Percentiles rank a stretch among this genome's conserved stretches.
Conservation (phyloP, 306 rosid species). For the Fagus sylvatica region DNA sequence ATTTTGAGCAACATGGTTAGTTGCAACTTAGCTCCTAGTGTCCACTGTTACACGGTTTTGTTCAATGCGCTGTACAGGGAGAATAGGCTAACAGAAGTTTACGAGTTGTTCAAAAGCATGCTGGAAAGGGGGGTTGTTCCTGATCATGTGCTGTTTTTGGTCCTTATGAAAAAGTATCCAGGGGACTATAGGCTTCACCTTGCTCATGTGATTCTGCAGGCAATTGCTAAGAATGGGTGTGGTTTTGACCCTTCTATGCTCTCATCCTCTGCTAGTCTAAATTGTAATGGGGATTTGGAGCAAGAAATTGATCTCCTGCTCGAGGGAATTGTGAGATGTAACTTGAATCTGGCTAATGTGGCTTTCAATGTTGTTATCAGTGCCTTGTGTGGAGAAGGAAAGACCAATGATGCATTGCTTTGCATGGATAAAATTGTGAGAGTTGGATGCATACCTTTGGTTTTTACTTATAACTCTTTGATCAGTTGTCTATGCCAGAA, state of each 20-base stretch:
- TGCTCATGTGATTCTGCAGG: conserved; percentile 34
- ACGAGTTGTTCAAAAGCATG: conserved; percentile 31
- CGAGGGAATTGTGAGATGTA: conserved; percentile 27
- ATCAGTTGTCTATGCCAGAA: conserved; percentile 41
- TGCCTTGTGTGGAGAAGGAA: conserved; percentile 40
- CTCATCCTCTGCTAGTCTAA: conserved; percentile 10
- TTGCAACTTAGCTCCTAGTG: conserved; percentile 31
- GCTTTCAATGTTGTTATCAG: conserved; percentile 31
- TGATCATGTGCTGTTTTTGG: conserved; percentile 47
- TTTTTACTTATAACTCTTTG: conserved; percentile 41
- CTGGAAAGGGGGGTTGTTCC: conserved; percentile 38
- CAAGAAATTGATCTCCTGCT: conserved; percentile 37
- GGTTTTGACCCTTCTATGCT: conserved; percentile 32
- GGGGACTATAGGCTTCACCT: conserved; percentile 34
- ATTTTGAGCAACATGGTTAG: conserved; percentile 34
- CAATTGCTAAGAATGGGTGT: conserved; percentile 43
- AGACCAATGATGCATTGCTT: conserved; percentile 25
- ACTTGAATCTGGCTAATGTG: conserved; percentile 33
- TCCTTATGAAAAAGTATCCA: conserved; percentile 30
- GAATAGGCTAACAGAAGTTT: conserved; percentile 26
- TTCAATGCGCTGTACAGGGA: conserved; percentile 35
- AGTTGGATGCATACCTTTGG: conserved; percentile 39
- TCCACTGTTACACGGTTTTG: conserved; percentile 42
- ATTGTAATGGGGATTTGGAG: conserved; percentile 15
- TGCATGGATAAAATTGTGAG: conserved; percentile 32